Conservation (phyloP, 805 yeast species). For the Metschnikowia orientalis region DNA sequence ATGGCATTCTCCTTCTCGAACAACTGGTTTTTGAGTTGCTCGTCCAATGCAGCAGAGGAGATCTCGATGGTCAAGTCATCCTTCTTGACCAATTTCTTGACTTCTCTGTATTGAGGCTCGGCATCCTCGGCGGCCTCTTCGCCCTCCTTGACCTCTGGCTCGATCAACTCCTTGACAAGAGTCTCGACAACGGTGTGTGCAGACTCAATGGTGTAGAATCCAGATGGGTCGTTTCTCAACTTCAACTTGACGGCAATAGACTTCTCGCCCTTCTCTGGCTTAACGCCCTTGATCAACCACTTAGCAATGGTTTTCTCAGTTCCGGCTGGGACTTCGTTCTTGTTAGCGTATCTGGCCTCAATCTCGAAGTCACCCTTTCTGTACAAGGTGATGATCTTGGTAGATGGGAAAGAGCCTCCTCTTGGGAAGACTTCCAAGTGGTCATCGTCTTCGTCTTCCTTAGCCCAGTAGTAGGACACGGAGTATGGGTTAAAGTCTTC, state of each 20-base stretch:
- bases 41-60: conserved; percentile 59
- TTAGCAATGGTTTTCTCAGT: conserved; percentile 64
- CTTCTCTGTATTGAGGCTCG: conserved; percentile 83
- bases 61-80: conserved; percentile 64
- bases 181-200: conserved; percentile 95
- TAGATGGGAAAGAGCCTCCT: conserved; percentile 89
- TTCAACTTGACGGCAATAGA: conserved; percentile 84
- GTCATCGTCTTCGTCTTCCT: conserved; percentile 85
- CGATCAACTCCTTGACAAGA: conserved; percentile 82
- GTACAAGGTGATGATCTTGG: conserved; percentile 91
- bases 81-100: conserved; percentile 91
- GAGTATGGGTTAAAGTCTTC: conserved; percentile 91
- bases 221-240: conserved; percentile 96
- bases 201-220: conserved; percentile 87
- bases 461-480: conserved; percentile 93
- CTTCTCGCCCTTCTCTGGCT: conserved; percentile 69
- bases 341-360: conserved; percentile 80
- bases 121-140: conserved; percentile 53
- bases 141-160: conserved; percentile 48
- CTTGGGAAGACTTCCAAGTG: conserved; percentile 96
- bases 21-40: conserved; percentile 49
- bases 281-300: conserved; percentile 86
- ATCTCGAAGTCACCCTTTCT: conserved; percentile 85
- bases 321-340: conserved; percentile 67
- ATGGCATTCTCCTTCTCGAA: conserved; percentile 82